Percentiles rank a stretch among this genome's conserved stretches.
These are phyloP conservation scores for Themeda triandra DNA, from an alignment of 176 grass and related monocot species.

Conservation along the genomic window DNA sequence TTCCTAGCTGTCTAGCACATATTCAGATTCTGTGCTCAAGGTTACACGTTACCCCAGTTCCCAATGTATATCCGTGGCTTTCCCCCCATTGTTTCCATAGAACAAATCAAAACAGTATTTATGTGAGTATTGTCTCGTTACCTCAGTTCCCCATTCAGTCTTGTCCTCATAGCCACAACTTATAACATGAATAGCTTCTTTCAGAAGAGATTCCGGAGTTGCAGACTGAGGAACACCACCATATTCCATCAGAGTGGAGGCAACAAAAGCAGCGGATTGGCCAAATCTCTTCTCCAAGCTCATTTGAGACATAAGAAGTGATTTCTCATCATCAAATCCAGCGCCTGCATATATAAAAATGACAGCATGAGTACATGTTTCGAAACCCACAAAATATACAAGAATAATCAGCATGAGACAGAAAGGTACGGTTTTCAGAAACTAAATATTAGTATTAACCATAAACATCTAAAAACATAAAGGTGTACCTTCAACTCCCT, in stretches of 20 bases:
- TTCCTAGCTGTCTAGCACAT: background rate
- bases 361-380: slow-evolving; percentile 24
- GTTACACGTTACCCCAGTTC: background rate
- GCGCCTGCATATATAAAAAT: slow-evolving; percentile 51
- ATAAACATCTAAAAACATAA: background rate
- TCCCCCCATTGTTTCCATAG: background rate
- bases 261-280: slow-evolving; percentile 89
- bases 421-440: slow-evolving; percentile 2
- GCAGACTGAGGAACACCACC: slow-evolving; percentile 99
- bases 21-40: background rate
- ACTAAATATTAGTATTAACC: background rate
- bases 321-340: slow-evolving; percentile 99
- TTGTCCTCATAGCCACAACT: slow-evolving; percentile 99
- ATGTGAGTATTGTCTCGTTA: slow-evolving; percentile 32
- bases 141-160: slow-evolving; percentile 95
- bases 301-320: slow-evolving; percentile 99
- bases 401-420: background rate
- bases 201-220: slow-evolving; percentile 97
- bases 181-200: slow-evolving; percentile 99
- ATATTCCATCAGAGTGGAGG: slow-evolving; percentile 98
- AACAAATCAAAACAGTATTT: background rate
- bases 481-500: slow-evolving; percentile 97
- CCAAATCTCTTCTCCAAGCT: slow-evolving; percentile 99
- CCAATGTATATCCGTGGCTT: background rate
- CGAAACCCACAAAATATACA: background rate